These are phyloP conservation scores for Firmiana major DNA, from an alignment of 345 rosid genomes.

Conservation along the genomic window DNA sequence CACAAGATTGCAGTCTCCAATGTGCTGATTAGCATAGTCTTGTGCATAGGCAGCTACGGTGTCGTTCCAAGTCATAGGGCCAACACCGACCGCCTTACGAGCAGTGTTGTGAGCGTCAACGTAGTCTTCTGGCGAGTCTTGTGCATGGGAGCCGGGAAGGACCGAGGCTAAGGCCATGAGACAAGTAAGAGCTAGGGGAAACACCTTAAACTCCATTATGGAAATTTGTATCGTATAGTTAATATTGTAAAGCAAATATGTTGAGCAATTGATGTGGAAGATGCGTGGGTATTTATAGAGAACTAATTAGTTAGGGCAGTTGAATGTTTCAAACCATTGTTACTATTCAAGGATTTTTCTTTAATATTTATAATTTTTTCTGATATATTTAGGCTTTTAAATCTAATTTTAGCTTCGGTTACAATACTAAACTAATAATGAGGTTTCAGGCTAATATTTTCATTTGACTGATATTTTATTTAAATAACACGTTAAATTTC, in stretches of 20 bases:
- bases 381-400: too few relatives aligned
- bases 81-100: conserved; percentile 37
- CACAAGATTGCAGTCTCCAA: conserved; percentile 36
- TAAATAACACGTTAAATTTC: too few relatives aligned
- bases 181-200: conserved; percentile 7
- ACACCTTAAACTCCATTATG: neutral
- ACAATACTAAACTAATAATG: too few relatives aligned
- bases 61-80: conserved; percentile 44
- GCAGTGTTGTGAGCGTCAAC: conserved; percentile 52
- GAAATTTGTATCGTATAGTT: too few relatives aligned
- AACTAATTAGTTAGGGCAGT: neutral
- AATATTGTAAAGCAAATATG: neutral
- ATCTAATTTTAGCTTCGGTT: too few relatives aligned
- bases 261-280: neutral
- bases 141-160: conserved; percentile 21
- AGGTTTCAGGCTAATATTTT: too few relatives aligned
- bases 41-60: conserved; percentile 43
- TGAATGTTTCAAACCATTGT: too few relatives aligned
- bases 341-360: too few relatives aligned
- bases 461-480: too few relatives aligned
- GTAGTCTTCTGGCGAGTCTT: conserved; percentile 38
- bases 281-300: conserved; percentile 1
- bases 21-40: conserved; percentile 32
- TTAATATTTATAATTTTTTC: too few relatives aligned
- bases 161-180: conserved; percentile 1